Evolutionary conservation across 2,329 filamentous ascomycete genomes (phyloP), one percentile per base, ranked within the genome.

Genomic region (Endothia cerciana): DNA sequence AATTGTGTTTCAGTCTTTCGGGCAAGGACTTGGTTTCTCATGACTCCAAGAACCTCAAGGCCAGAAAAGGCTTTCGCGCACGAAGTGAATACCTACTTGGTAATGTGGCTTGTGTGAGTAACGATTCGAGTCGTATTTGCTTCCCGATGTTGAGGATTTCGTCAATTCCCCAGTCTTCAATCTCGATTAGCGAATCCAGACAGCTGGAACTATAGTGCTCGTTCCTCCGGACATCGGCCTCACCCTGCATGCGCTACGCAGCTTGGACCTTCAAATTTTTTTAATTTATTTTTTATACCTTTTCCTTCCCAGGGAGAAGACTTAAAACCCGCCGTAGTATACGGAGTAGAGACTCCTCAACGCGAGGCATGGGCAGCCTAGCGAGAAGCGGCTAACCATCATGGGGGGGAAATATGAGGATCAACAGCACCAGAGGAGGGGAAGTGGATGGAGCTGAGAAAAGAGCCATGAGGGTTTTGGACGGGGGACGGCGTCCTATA

Each of bases 151-250:
- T n/a, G n/a, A 38, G 10, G 40, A 22, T 51, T 19, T 60, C 45
- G 61, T 66, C 65, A 64, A 57, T 66, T 60, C 65, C 65, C 60
- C 61, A 60, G 58, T 41, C 22, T 22, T 47, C 28, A 47, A 64
- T 64, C 64, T 28, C 45, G 60, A 63, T 43, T 65, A 57, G 53
- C 65, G 61, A 60, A 64, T 45, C 57, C 49, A 49, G 40, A 64
- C 40, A 45, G 61, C 55, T 40, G 47, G 45, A 60, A 47, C 38
- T 63, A 28, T 22, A 25, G 22, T 49, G n/a, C n/a, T 4, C 7
- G 43, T 17, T 6, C 17, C 33, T 38, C 55, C 55, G 33, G 55
- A 40, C 55, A 58, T 58, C 55, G 55, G 55, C 55, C 55, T 22
- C 13, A 17, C 25, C 38, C 57, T 59, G 40, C 40, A 45, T 33